phyloP scores from a whole-genome alignment of 129 eudicot species.

The Pseudognaphalium luteoalbum region DNA sequence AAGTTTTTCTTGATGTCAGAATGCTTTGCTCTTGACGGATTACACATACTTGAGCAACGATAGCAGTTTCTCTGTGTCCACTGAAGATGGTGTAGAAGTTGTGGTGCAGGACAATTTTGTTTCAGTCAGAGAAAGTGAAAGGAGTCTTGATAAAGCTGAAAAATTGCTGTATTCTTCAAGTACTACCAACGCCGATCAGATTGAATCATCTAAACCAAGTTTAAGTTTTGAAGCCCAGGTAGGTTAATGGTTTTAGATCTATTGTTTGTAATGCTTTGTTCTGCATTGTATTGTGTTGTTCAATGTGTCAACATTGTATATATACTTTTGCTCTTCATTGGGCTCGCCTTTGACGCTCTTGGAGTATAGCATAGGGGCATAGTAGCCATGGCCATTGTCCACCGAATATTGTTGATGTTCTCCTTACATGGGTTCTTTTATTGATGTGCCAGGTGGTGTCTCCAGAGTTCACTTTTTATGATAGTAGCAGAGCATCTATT shows the following conservation, averaged over 20 bases:
- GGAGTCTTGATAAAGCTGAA: slow-evolving; percentile 35
- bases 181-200: slow-evolving; percentile 40
- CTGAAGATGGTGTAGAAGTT: slow-evolving; percentile 85
- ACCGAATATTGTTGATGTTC: not conserved
- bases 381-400: not conserved
- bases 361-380: not conserved
- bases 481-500: slow-evolving; percentile 84
- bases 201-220: slow-evolving; percentile 58
- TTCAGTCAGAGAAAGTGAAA: slow-evolving; percentile 25
- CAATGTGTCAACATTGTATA: not conserved
- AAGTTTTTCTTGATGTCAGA: slow-evolving; percentile 41
- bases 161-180: slow-evolving; percentile 32
- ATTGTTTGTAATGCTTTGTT: not conserved
- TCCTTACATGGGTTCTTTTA: slow-evolving; percentile 28
- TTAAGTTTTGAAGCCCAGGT: slow-evolving; percentile 96
- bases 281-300: not conserved
- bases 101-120: slow-evolving; percentile 42
- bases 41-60: slow-evolving; percentile 80
- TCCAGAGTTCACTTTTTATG: slow-evolving; percentile 94
- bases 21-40: slow-evolving; percentile 78
- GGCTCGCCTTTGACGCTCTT: slow-evolving; percentile 13
- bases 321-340: slow-evolving; percentile 1
- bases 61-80: slow-evolving; percentile 71
- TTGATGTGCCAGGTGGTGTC: slow-evolving; percentile 70
- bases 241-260: slow-evolving; percentile 7